Conservation (phyloP, 441 rosid genomes). For the Macaranga tanarius region DNA sequence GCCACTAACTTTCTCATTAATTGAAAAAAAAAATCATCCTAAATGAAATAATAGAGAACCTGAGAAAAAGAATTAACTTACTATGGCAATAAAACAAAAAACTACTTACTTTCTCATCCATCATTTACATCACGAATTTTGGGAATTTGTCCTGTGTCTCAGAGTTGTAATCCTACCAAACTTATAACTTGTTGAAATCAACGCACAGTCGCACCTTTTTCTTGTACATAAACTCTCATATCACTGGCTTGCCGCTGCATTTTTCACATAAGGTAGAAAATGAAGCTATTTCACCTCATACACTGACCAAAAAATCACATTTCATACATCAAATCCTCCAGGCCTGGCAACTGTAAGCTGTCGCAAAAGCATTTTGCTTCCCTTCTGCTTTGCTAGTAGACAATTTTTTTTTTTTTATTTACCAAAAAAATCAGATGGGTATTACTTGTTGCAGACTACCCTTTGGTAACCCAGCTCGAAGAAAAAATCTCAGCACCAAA, state of each 20-base stretch:
- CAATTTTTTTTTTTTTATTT: slow-evolving; percentile 23
- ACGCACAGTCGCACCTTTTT: slow-evolving; percentile 25
- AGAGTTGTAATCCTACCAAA: neutral
- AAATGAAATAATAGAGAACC: slow-evolving; percentile 19
- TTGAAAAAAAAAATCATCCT: slow-evolving; percentile 10
- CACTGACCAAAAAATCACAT: slow-evolving; percentile 7
- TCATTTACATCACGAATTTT: slow-evolving; percentile 40
- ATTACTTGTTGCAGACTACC: slow-evolving; percentile 17
- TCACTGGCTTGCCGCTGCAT: neutral
- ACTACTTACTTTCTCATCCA: slow-evolving; percentile 33
- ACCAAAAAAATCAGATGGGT: slow-evolving; percentile 26
- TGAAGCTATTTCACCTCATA: slow-evolving; percentile 28
- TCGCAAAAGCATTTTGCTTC: slow-evolving; percentile 17
- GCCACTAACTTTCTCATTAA: slow-evolving; percentile 15
- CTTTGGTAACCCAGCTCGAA: slow-evolving; percentile 27
- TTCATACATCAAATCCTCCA: slow-evolving; percentile 13
- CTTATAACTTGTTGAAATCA: slow-evolving; percentile 22
- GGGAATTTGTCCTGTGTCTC: too few species aligned
- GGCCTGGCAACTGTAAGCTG: slow-evolving; percentile 12
- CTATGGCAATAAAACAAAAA: slow-evolving; percentile 15
- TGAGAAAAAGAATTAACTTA: slow-evolving; percentile 14
- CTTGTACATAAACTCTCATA: slow-evolving; percentile 14
- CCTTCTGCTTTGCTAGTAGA: slow-evolving; percentile 27
- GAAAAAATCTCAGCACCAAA: slow-evolving; percentile 31
- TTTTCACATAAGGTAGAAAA: slow-evolving; percentile 27